Evolutionary conservation across 2,329 filamentous ascomycete species (phyloP).

Genomic region (Calcarisporium arbuscula): DNA sequence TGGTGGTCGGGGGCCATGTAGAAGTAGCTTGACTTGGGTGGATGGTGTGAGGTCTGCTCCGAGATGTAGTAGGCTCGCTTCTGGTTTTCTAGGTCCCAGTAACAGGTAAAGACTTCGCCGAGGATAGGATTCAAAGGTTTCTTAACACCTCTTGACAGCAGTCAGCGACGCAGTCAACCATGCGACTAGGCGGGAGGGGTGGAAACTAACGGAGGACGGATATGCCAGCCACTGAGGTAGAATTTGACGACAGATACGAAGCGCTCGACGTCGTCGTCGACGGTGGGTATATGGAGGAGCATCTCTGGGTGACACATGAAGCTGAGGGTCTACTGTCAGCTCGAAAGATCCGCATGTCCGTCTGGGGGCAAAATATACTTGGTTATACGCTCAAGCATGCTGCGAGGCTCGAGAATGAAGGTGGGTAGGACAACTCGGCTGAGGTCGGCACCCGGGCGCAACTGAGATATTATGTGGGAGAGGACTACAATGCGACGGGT

Average conservation of each 20-base stretch:
- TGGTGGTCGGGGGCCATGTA: conserved; percentile 93
- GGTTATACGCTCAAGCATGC: conserved; percentile 97
- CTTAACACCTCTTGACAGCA: conserved; percentile 72
- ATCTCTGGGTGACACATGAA: conserved; percentile 99
- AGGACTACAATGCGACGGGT: conserved; percentile 55
- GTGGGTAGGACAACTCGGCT: conserved; percentile 92
- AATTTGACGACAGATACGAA: conserved; percentile 97
- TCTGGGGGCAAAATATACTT: conserved; percentile 57
- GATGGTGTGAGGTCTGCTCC: conserved; percentile 96
- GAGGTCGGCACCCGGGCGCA: conserved; percentile 90
- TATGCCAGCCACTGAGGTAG: conserved; percentile 97
- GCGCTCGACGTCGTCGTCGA: conserved; percentile 82
- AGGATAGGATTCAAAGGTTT: conserved; percentile 96
- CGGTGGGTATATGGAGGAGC: conserved; percentile 76
- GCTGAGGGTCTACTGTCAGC: conserved; percentile 39
- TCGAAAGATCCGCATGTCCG: not conserved
- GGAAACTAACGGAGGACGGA: conserved; percentile 78
- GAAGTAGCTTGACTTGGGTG: conserved; percentile 98
- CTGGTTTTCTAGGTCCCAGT: conserved; percentile 84
- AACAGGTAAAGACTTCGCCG: conserved; percentile 89
- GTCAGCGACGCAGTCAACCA: conserved; percentile 16
- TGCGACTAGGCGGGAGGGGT: not conserved
- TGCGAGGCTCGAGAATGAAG: conserved; percentile 94
- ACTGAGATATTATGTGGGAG: conserved; percentile 92
- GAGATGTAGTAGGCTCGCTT: conserved; percentile 92